phyloP scores from a whole-genome alignment of 345 rosid genomes.

The Mangifera indica region DNA sequence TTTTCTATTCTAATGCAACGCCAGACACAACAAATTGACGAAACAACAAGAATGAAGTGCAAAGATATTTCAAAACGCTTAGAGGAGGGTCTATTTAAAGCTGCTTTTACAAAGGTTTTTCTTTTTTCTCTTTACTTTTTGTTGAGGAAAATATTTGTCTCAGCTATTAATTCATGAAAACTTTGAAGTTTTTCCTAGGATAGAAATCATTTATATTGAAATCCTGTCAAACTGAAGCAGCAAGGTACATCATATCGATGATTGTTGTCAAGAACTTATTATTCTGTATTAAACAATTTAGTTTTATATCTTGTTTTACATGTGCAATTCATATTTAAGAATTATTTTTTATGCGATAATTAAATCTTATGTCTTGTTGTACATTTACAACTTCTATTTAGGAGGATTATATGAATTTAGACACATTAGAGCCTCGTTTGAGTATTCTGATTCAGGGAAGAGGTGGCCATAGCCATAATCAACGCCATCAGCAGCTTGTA shows the following conservation, averaged over 20 bases:
- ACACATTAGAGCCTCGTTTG: slow-evolving; percentile 70
- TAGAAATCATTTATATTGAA: background rate
- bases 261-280: background rate
- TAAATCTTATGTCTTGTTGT: slow-evolving; percentile 9
- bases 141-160: background rate
- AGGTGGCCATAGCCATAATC: slow-evolving; percentile 38
- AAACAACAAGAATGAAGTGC: slow-evolving; percentile 42
- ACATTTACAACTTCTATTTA: slow-evolving; percentile 27
- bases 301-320: slow-evolving; percentile 13
- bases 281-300: background rate
- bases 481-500: slow-evolving; percentile 49
- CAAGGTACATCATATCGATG: background rate
- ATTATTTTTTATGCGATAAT: background rate
- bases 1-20: slow-evolving; percentile 48
- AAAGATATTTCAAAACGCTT: slow-evolving; percentile 72
- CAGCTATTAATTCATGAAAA: background rate
- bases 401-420: slow-evolving; percentile 79
- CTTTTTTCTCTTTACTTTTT: background rate
- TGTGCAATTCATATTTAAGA: slow-evolving; percentile 10
- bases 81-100: slow-evolving; percentile 78
- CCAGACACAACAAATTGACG: slow-evolving; percentile 44
- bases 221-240: background rate
- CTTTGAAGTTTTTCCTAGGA: background rate
- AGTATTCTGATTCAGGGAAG: slow-evolving; percentile 42
- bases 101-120: slow-evolving; percentile 65